A percentile compares a stretch with the other conserved stretches of the same genome.
Conservation (phyloP, 805 yeast species). For the Saccharomyces eubayanus region DNA sequence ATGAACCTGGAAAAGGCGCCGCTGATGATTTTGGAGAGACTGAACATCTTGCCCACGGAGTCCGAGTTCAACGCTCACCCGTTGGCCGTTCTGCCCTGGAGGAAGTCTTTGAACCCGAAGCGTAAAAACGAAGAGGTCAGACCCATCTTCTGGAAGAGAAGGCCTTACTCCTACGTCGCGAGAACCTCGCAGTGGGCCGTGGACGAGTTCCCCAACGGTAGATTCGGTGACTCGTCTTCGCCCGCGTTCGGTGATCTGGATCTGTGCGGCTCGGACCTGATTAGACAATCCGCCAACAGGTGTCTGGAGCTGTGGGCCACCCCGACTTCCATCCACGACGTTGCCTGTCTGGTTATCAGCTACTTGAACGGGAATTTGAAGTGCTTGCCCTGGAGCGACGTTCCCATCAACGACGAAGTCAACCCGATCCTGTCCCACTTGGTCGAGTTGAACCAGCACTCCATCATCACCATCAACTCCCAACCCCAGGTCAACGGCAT, state of each 20-base stretch:
- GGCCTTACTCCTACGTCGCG: constrained; percentile 81
- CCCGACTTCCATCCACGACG: constrained; percentile 53
- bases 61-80: constrained; percentile 29
- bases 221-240: constrained; percentile 97
- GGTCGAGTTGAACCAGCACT: constrained; percentile 53
- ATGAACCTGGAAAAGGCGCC: constrained; percentile 95
- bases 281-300: constrained; percentile 74
- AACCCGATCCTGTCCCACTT: constrained; percentile 51
- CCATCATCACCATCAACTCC: constrained; percentile 79
- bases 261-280: constrained; percentile 65
- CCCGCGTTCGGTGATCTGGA: constrained; percentile 94
- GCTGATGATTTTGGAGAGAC: constrained; percentile 71
- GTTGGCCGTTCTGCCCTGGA: constrained; percentile 59
- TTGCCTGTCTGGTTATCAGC: constrained; percentile 53
- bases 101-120: constrained; percentile 75
- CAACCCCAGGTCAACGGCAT: constrained; percentile 88
- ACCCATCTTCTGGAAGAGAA: constrained; percentile 93
- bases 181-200: constrained; percentile 72
- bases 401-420: constrained; percentile 75
- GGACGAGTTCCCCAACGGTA: constrained; percentile 98
- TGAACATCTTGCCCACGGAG: constrained; percentile 43
- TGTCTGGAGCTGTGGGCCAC: constrained; percentile 84
- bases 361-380: constrained; percentile 64
- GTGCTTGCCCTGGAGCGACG: constrained; percentile 91
- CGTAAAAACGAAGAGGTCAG: constrained; percentile 76